Base-by-base conservation (phyloP, 2,329 filamentous ascomycete genomes). In the Biscogniauxia mediterranea region DNA sequence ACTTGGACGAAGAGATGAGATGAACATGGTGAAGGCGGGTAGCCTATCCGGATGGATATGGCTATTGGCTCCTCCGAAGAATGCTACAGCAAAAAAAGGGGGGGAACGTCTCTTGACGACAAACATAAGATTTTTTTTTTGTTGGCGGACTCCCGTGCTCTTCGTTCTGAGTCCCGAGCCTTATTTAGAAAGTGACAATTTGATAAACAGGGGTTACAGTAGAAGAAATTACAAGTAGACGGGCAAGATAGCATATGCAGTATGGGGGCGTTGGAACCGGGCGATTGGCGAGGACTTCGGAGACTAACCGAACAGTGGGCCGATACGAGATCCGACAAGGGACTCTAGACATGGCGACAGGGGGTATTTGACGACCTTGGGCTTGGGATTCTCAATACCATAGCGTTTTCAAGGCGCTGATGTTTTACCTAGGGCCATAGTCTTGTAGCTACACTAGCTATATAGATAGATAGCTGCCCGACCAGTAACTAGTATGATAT, bases 241-340 rank as follows among this genome's bases (percentile, higher is more conserved):
- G 60, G 54, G 61, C 49, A 54, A 49, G 38, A 23, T 23, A 50
- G 55, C 61, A 49, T 26, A 57, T 49, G 52, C 52, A 54, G 8
- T 13, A 25, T 23, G 17, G 20, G 52, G 52, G 52, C 52, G 57
- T 60, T 56, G 42, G 62, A 58, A 25, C 61, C 54, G 38, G 17
- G 52, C 52, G 28, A 54, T 54, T 58, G 52, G 55, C 52, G 59
- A 55, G 26, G 21, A 54, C 32, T 54, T 61, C 58, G 61, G 63
- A 59, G 57, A 60, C 62, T 61, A 65, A 59, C 61, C 61, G 62
- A 61, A 53, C 49, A 60, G 64, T 60, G 62, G 64, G 60, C 64
- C 63, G 61, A 68, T 69, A 69, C 67, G 67, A 65, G 60, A 64
- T 60, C 61, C 63, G 61, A 61, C 54, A 64, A 58, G 60, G 57